Conservation (phyloP, 2,329 filamentous ascomycete species). For the Diaporthe citrichinensis region DNA sequence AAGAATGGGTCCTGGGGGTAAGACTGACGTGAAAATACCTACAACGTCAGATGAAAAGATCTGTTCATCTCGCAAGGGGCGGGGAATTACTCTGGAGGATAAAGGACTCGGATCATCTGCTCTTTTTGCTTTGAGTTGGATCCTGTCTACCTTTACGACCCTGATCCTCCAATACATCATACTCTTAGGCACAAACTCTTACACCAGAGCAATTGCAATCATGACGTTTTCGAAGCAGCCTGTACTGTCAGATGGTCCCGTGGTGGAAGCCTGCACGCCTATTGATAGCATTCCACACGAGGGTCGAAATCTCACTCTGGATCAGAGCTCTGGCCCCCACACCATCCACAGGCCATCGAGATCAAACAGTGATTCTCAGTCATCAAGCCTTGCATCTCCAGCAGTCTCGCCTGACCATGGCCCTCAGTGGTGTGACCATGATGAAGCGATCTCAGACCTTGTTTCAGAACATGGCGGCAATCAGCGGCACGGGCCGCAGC, state of each 20-base stretch:
- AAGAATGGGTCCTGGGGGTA: neutral
- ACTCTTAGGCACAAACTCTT: neutral
- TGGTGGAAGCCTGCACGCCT: rapidly evolving
- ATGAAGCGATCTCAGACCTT: neutral
- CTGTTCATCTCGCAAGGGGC: too few species aligned
- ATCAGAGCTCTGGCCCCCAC: neutral
- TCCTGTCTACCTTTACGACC: neutral
- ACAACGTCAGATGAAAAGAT: too few species aligned
- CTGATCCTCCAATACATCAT: neutral
- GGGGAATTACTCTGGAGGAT: too few species aligned
- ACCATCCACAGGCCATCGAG: neutral
- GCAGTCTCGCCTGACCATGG: neutral
- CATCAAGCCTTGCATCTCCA: neutral
- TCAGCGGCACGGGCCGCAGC: neutral
- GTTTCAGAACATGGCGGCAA: neutral
- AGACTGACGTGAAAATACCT: neutral
- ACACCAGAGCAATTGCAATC: too few species aligned
- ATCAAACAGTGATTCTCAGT: neutral
- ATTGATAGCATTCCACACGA: neutral
- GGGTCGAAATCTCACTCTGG: too few species aligned
- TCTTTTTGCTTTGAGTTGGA: too few species aligned
- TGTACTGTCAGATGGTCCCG: too few species aligned
- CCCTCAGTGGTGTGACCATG: neutral
- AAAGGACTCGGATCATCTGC: too few species aligned
- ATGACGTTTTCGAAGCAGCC: neutral